phyloP scores from a whole-genome alignment of 192 early-diverging fungal species.

The Backusella westeae region DNA sequence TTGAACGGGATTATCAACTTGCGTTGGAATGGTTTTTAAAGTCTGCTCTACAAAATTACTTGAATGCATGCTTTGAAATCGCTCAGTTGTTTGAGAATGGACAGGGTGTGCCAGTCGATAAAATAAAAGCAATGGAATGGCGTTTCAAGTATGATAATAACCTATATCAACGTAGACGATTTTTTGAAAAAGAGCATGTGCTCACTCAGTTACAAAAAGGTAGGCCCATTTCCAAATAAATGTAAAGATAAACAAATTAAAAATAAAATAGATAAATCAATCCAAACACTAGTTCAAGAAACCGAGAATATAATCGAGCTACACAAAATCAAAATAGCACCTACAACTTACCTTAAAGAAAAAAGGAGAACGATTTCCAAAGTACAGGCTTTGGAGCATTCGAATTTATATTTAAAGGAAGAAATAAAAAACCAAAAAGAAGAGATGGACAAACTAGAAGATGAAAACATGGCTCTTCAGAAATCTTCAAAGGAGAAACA shows the following conservation, averaged over 20 bases:
- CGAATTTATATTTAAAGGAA: background rate
- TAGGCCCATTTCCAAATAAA: background rate
- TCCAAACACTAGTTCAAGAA: background rate
- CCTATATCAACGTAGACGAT: background rate
- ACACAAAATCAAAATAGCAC: background rate
- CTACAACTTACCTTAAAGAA: background rate
- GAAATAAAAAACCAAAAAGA: background rate
- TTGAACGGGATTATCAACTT: background rate
- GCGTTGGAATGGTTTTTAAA: background rate
- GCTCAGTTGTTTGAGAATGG: background rate
- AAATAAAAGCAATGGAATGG: background rate
- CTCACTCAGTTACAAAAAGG: background rate
- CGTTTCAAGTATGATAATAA: background rate
- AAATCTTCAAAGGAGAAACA: background rate
- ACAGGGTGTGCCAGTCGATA: background rate
- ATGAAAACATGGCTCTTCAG: background rate
- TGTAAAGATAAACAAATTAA: background rate
- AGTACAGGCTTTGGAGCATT: background rate
- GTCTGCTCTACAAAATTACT: background rate
- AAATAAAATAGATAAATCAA: background rate
- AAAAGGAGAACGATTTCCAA: background rate
- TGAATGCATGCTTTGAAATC: background rate
- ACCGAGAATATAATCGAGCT: background rate
- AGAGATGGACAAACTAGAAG: background rate
- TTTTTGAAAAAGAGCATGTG: background rate